Base-by-base conservation (phyloP, 306 rosid genomes). In the Rubus idaeus region DNA sequence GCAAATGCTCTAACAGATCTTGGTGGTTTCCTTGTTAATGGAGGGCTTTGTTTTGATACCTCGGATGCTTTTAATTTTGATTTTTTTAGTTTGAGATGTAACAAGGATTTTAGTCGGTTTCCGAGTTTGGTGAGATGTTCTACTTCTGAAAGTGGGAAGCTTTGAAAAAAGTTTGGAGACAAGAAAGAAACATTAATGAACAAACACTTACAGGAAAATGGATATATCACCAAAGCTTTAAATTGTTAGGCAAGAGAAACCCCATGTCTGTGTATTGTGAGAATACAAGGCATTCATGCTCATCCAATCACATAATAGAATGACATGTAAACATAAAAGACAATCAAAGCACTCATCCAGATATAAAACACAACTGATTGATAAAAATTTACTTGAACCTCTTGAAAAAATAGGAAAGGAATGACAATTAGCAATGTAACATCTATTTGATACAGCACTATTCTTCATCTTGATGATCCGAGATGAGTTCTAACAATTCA, bases 401-500 rank as follows among this genome's bases (percentile, higher is more conserved):
- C 26, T 55, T 10, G 6, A 55, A 18, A 51, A 51, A 51, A 51
- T 5, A 17, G 60, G 5, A 51, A 0, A 55, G 60, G 2, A 55
- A 55, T 55, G 60, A 10, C 14, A 18, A 5, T 55, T 55, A 17
- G 10, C 60, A 55, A 55, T 55, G 60, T 55, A 18, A 5, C n/a
- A n/a, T n/a, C n/a, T n/a, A n/a, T n/a, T 5, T 50, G 55, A 18
- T 55, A 26, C 60, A 17, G 23, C 60, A 53, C 64, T 69, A 23
- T 68, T 17, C 60, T n/a, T 55, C 84, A 58, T 61, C 50, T 76
- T 76, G 23, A 53, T 53, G 60, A 55, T 55, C 23, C 50, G 91
- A 88, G 70, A 89, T 79, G 56, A 89, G 93, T 81, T 91, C 92
- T 85, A 84, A 90, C 85, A 91, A 75, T 78, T 88, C 94, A 61